Evolutionary conservation across 345 rosid species (phyloP).

Genomic region (Ricinus communis): DNA sequence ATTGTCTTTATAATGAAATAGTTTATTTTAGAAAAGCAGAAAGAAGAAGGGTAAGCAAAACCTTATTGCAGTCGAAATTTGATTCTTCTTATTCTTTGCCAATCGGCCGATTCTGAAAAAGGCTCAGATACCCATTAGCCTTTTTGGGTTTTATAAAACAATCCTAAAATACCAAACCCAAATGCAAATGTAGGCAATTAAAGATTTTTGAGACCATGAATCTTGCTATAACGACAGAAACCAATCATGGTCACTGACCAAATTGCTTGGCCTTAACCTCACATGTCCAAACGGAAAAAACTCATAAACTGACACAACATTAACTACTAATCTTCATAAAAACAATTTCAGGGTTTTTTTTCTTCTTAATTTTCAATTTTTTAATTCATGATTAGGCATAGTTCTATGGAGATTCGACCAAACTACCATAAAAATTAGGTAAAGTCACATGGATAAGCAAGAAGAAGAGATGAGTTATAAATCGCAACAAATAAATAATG

Average conservation of each 20-base stretch:
- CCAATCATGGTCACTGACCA: slow-evolving; percentile 24
- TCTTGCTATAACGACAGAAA: slow-evolving; percentile 33
- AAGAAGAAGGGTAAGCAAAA: too few relatives aligned
- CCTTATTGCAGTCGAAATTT: too few relatives aligned
- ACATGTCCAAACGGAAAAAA: slow-evolving; percentile 12
- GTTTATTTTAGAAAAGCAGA: too few relatives aligned
- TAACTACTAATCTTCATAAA: too few relatives aligned
- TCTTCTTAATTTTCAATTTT: neutral
- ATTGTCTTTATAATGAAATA: too few relatives aligned
- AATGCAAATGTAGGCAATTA: slow-evolving; percentile 4
- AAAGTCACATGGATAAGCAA: slow-evolving; percentile 28
- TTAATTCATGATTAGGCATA: slow-evolving; percentile 16
- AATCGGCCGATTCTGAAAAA: too few relatives aligned
- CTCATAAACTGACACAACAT: slow-evolving; percentile 22
- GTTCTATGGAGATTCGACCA: slow-evolving; percentile 24
- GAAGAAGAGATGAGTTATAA: slow-evolving; percentile 7
- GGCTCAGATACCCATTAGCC: neutral
- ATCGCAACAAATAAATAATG: neutral
- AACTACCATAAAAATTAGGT: slow-evolving; percentile 21
- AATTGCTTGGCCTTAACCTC: slow-evolving; percentile 28
- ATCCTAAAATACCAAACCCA: slow-evolving; percentile 6
- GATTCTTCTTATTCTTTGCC: too few relatives aligned
- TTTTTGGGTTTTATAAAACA: slow-evolving; percentile 6
- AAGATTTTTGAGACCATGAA: slow-evolving; percentile 14
- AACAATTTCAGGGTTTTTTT: too few relatives aligned